Evolutionary conservation across 495 filamentous ascomycete species (phyloP), one percentile per base, ranked within the genome.

Genomic region (Sabuloglossum arenarium): DNA sequence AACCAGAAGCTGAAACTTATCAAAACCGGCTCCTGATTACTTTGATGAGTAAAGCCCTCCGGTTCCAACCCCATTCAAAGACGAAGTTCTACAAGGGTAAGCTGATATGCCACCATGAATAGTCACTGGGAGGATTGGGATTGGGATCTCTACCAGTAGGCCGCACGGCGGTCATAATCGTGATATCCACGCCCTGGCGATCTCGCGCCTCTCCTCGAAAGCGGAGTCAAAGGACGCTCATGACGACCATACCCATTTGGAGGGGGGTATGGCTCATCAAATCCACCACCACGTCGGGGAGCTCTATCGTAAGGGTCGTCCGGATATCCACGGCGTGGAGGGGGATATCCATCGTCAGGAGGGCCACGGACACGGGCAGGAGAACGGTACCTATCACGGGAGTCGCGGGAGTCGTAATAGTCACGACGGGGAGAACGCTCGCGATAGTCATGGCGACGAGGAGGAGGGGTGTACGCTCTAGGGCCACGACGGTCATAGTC

Each of bases 321-420:
- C 57, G 78, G 78, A n/a, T 74, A 73, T 37, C 72, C 70, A 53
- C 77, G 72, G 29, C 71, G 74, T 6, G 73, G 67, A 25, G 86
- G 79, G 46, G 83, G 82, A 60, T 85, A 86, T 60, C n/a, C n/a
- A n/a, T 93, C 88, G 56, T 93, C 87, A 30, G 83, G 70, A 47
- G 85, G 83, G 50, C 78, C 75, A 59, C 82, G 72, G 54, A 64
- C 71, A 59, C 80, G 76, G 21, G 88, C 85, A 27, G 86, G 75
- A 60, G 71, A 74, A 16, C 75, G 72, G 57, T 67, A 81, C 49
- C 85, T 77, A 61, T 79, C 76, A 55, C 81, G 78, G 49, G 83
- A 76, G 60, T 79, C 76, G 56, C 81, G 78, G 50, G 83, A 78
- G 62, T 96, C 88, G 66, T 94, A 89, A 62, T 93, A 90, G 56